Evolutionary conservation across 1,139 yeast species (phyloP).

Genomic region (Candida pseudoviswanathii): DNA sequence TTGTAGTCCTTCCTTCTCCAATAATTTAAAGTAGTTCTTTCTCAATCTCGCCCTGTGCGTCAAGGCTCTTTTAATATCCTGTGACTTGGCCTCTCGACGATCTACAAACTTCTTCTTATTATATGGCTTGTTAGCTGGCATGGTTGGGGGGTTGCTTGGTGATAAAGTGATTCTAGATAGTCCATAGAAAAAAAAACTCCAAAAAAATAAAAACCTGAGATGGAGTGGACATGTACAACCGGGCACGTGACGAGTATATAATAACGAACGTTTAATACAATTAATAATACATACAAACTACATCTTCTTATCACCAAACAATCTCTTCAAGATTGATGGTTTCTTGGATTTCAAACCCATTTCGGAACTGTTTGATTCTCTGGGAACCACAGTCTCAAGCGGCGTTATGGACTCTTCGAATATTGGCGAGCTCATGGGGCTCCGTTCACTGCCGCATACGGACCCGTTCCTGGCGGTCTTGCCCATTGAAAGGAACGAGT

Average conservation of each 20-base stretch:
- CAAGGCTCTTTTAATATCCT: conserved; percentile 75
- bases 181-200: neutral
- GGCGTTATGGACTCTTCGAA: neutral
- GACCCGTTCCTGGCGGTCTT: neutral
- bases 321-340: neutral
- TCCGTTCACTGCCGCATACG: neutral
- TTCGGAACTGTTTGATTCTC: neutral
- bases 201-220: neutral
- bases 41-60: conserved; percentile 82
- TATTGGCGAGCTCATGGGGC: neutral
- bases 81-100: conserved; percentile 42
- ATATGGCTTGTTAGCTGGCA: conserved; percentile 3
- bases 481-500: neutral
- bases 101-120: conserved; percentile 34
- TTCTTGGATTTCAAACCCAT: neutral
- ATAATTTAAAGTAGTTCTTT: conserved; percentile 77
- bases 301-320: neutral
- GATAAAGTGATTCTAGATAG: neutral
- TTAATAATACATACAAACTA: neutral
- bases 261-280: neutral
- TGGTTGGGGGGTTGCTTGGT: neutral
- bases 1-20: conserved; percentile 65
- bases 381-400: no score
- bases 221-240: neutral
- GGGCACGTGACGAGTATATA: neutral